A percentile compares a stretch with the other conserved stretches of the same genome.
These are phyloP conservation scores for Amaranthus tricolor DNA, from an alignment of 179 eudicot species.

Conservation along the genomic window DNA sequence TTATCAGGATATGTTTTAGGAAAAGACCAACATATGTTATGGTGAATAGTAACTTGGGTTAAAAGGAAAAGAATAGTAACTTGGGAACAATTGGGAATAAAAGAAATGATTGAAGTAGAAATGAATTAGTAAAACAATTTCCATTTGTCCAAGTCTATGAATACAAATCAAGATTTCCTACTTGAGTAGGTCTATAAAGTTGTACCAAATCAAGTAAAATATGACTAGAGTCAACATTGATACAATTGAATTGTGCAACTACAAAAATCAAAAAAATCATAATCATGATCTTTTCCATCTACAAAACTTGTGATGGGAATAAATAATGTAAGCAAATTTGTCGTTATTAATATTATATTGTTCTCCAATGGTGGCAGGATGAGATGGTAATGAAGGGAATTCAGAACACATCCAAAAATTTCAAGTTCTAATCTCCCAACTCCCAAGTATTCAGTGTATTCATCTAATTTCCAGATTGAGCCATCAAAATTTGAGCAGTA, in stretches of 20 bases:
- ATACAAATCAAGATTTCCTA: background rate
- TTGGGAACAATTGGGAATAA: too few species aligned
- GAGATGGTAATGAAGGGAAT: background rate
- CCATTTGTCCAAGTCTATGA: too few species aligned
- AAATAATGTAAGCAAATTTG: background rate
- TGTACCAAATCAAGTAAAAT: background rate
- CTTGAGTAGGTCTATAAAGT: background rate
- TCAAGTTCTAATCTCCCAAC: background rate
- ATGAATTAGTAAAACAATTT: too few species aligned
- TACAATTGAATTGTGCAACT: background rate
- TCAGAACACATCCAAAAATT: slow-evolving; percentile 1
- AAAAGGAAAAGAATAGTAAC: too few species aligned
- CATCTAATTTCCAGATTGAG: background rate
- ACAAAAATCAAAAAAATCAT: background rate
- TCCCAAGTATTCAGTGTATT: slow-evolving; percentile 4
- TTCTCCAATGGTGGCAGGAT: background rate
- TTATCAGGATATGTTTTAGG: too few species aligned
- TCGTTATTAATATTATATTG: background rate
- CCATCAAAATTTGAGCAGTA: background rate
- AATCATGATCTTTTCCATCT: background rate
- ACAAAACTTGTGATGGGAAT: background rate
- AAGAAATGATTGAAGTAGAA: too few species aligned
- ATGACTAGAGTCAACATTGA: background rate
- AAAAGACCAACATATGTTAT: too few species aligned
- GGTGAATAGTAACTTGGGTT: too few species aligned